These are phyloP conservation scores for Exophiala xenobiotica DNA, from an alignment of 2,329 filamentous ascomycete genomes.

Conservation along the genomic window DNA sequence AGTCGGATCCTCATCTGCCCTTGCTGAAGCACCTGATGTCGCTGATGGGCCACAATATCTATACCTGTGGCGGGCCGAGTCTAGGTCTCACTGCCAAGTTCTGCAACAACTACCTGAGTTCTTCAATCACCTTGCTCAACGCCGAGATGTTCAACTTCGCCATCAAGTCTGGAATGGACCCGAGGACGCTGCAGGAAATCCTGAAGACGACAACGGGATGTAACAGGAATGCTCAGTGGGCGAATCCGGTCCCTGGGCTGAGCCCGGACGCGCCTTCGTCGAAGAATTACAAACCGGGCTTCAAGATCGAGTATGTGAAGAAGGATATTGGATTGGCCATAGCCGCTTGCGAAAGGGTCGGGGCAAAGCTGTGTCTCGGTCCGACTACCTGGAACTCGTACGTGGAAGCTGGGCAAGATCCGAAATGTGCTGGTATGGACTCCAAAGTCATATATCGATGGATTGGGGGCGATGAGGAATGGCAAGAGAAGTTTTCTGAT, in stretches of 20 bases:
- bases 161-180: conserved; percentile 57
- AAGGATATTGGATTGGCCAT: conserved; percentile 59
- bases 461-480: conserved; percentile 32
- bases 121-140: conserved; percentile 57
- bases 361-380: conserved; percentile 50
- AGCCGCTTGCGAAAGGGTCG: conserved; percentile 54
- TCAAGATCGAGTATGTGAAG: conserved; percentile 59
- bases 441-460: conserved; percentile 58
- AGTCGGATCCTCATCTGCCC: conserved; percentile 45
- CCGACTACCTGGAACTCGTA: conserved; percentile 52
- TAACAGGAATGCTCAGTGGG: conserved; percentile 51
- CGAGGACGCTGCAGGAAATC: conserved; percentile 51
- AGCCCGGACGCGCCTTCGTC: conserved; percentile 48
- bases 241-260: conserved; percentile 52
- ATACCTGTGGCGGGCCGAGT: conserved; percentile 54
- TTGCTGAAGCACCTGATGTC: conserved; percentile 45
- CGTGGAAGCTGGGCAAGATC: conserved; percentile 50
- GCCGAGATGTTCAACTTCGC: conserved; percentile 61
- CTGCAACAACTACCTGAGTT: conserved; percentile 61
- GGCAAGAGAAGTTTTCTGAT: background rate
- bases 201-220: conserved; percentile 53
- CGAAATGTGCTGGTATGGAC: conserved; percentile 53
- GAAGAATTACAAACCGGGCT: conserved; percentile 53
- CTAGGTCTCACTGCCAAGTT: conserved; percentile 59
- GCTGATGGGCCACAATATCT: conserved; percentile 53